Base-by-base conservation (phyloP, 1,284 basidiomycete species). In the Cutaneotrichosporon mucoides region DNA sequence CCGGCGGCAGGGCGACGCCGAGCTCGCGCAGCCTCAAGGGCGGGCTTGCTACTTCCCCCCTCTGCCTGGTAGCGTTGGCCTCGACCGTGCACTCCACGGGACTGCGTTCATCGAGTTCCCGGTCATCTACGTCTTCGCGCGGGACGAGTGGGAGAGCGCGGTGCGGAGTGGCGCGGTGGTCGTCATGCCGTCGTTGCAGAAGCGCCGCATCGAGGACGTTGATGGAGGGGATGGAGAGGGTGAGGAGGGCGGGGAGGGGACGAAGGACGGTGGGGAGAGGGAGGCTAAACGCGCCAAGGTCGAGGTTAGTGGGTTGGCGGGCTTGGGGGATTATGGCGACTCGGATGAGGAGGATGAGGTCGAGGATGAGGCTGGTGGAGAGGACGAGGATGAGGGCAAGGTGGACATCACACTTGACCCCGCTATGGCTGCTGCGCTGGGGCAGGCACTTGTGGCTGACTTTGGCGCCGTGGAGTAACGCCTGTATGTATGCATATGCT, bases 31-130 rank as follows among this genome's bases (percentile, higher is more conserved):
- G 5, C 38, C 36, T 4, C 60, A 57, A 37, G 36, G 60, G 41
- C 64, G 49, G 11, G 59, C 53, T 7, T 42, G 59, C 33, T 78
- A 62, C 73, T 88, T 85, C 73, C 81, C 86, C 64, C 82, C 82
- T 38, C 76, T 91, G 5, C 83, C 88, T 57, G 75, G 82, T 3
- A 71, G 72, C 3, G 66, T 79, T 50, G 73, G 81, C 13, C 78
- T 93, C 13, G 70, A 75, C 6, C 67, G 73, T 8, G 76, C 82
- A 6, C 78, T 93, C 47, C 80, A 77, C 48, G 78, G 84, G 47
- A 88, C 84, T 53, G 80, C 84, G 40, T 90, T 90, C 69, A 81
- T 88, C 46, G 91, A 93, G 75, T 92, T 85, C 68, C 90, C 91
- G 4, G 85, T 85, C 0, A 84, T 94, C 45, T 85, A 89, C 53